These are phyloP conservation scores for Hyphopichia fennica DNA, from an alignment of 1,139 yeast species.

Conservation along the genomic window DNA sequence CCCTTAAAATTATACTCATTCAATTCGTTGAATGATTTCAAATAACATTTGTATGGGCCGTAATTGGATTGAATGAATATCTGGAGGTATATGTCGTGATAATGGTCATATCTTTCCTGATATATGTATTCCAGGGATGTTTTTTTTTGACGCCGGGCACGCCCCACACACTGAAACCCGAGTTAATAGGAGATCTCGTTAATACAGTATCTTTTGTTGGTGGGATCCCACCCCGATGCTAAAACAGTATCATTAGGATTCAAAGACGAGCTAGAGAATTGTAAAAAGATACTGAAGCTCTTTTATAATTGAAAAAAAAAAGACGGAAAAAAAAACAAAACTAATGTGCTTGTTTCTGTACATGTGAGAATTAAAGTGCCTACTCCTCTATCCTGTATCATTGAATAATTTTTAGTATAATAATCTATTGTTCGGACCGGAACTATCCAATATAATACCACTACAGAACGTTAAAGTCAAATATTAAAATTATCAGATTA, in stretches of 20 bases:
- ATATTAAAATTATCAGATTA: background rate
- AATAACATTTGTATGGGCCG: background rate
- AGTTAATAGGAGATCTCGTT: background rate
- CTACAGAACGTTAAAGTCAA: too few species aligned
- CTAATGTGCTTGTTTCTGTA: background rate
- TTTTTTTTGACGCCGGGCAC: background rate
- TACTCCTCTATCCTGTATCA: background rate
- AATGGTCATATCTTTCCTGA: background rate
- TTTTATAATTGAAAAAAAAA: background rate
- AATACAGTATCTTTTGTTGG: too few species aligned
- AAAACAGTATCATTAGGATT: too few species aligned
- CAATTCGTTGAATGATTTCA: background rate
- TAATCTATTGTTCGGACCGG: background rate
- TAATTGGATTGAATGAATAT: background rate
- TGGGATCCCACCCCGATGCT: too few species aligned
- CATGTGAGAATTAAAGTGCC: background rate
- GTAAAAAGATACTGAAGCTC: too few species aligned
- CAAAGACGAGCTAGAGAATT: too few species aligned
- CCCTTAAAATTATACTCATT: background rate
- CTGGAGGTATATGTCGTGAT: too few species aligned
- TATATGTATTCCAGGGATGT: background rate
- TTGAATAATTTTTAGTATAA: background rate
- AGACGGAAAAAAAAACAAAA: background rate
- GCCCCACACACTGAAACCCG: background rate
- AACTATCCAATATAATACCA: too few species aligned